These are phyloP conservation scores for Saussurea involucrata DNA, from an alignment of 129 eudicot genomes.

Conservation along the genomic window DNA sequence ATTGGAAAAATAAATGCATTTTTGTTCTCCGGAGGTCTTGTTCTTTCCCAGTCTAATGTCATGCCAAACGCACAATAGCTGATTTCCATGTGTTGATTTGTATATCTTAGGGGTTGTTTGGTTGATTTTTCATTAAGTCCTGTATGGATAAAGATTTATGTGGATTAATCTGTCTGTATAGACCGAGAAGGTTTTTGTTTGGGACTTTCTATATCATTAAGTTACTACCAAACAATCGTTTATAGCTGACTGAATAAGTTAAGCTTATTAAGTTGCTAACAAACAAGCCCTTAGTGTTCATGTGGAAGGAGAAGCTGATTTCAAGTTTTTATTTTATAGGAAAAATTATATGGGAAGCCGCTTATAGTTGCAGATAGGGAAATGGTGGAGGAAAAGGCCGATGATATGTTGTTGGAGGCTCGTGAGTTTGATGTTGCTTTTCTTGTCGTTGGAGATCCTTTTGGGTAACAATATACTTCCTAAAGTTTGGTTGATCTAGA, in stretches of 20 bases:
- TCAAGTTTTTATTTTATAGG: constrained; percentile 39
- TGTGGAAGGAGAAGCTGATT: background rate
- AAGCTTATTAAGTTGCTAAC: no score
- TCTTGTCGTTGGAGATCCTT: constrained; percentile 97
- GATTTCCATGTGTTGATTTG: background rate
- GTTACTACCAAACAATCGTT: no score
- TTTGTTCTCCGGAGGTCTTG: background rate
- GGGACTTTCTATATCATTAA: no score
- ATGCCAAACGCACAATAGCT: background rate
- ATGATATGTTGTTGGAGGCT: constrained; percentile 69
- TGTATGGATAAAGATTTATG: no score
- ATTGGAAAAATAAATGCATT: background rate
- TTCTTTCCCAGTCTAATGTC: background rate
- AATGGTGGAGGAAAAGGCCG: constrained; percentile 86
- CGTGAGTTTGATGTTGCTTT: constrained; percentile 72
- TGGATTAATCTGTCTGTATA: no score
- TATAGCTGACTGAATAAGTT: no score
- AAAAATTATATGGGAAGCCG: constrained; percentile 70
- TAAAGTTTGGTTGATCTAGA: background rate
- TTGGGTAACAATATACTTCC: constrained; percentile 47
- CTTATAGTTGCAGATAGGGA: constrained; percentile 70
- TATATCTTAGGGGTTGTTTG: no score
- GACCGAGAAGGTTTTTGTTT: no score
- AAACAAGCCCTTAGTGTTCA: no score
- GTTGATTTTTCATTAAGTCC: no score